Evolutionary conservation across 2,329 filamentous ascomycete species (phyloP), one percentile per base, ranked within the genome.

Genomic region (Pyrenochaeta sp.): DNA sequence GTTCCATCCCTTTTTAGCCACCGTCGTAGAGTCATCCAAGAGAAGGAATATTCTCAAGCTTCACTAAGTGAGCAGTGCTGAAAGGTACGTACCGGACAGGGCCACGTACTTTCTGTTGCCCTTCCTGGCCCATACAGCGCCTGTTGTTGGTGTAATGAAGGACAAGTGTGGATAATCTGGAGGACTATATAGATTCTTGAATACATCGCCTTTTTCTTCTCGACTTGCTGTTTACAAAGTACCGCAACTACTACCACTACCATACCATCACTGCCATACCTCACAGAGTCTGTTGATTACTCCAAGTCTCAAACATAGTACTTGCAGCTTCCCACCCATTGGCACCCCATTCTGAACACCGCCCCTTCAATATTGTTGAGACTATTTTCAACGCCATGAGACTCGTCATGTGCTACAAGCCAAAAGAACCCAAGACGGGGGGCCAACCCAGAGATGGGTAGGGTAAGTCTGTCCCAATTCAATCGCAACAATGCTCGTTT

Each of bases 71-170:
- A 64, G 56, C 67, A 58, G 55, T 65, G 67, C 64, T 66, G 48
- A 48, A 51, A 49, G 9, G 56, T 66, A 61, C 54, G 61, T 58
- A 60, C 59, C 58, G 45, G 49, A 45, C 50, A 70, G 66, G 67
- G 71, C 67, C 65, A 73, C 70, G 66, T 68, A 65, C 63, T 51
- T 59, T 55, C 40, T 49, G 61, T 69, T 69, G 70, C 69, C 70
- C 70, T 67, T 54, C 63, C 58, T 62, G 58, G 68, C 58, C 50
- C 55, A 65, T 65, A 51, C 51, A 44, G 60, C 61, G 48, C 52
- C 48, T 53, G 59, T 65, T 68, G 69, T 68, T 67, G 66, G 61
- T 52, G 60, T 50, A 49, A 58, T 58, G 58, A 61, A 61, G 58
- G 61, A 58, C 62, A 56, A 49, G 54, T n/a, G n/a, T n/a, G n/a